Evolutionary conservation across 1,284 basidiomycete species (phyloP).

Genomic region (Leccinum angustisporum): DNA sequence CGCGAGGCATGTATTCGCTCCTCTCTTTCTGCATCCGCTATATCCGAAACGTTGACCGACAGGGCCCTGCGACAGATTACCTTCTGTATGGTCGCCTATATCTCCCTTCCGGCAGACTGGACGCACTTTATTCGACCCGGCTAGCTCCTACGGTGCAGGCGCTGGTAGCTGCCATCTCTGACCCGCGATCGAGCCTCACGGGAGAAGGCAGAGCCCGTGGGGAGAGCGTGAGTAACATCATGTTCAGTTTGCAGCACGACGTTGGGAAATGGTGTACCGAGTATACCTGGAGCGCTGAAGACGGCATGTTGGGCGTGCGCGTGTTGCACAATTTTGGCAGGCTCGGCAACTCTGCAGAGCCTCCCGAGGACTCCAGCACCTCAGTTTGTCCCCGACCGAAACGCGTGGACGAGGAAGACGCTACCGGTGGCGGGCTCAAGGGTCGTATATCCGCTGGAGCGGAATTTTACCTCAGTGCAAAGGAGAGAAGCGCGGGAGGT

Average conservation of each 20-base stretch:
- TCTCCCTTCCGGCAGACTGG: conserved; percentile 84
- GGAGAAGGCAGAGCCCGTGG: conserved; percentile 45
- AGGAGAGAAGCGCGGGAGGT: conserved; percentile 92
- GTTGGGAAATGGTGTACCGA: conserved; percentile 92
- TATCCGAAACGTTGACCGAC: conserved; percentile 24
- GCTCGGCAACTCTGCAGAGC: conserved; percentile 38
- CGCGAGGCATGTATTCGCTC: conserved; percentile 58
- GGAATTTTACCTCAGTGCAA: conserved; percentile 91
- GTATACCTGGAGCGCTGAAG: conserved; percentile 93
- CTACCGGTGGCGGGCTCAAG: conserved; percentile 84
- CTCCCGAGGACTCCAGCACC: conserved; percentile 27
- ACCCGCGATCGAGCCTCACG: conserved; percentile 54
- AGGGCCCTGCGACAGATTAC: conserved; percentile 57
- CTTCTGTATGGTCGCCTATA: conserved; percentile 92
- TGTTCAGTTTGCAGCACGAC: conserved; percentile 90
- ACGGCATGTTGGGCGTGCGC: conserved; percentile 88
- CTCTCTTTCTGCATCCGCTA: conserved; percentile 1
- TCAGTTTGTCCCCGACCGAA: conserved; percentile 38
- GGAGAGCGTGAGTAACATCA: conserved; percentile 66
- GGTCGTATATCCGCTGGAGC: conserved; percentile 91
- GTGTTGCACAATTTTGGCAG: conserved; percentile 93
- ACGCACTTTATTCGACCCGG: conserved; percentile 86
- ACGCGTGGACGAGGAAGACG: conserved; percentile 87
- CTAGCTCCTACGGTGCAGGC: conserved; percentile 72
- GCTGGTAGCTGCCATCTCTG: conserved; percentile 73